Conservation (phyloP, 805 yeast genomes). For the Suhomyces kilbournensis region DNA sequence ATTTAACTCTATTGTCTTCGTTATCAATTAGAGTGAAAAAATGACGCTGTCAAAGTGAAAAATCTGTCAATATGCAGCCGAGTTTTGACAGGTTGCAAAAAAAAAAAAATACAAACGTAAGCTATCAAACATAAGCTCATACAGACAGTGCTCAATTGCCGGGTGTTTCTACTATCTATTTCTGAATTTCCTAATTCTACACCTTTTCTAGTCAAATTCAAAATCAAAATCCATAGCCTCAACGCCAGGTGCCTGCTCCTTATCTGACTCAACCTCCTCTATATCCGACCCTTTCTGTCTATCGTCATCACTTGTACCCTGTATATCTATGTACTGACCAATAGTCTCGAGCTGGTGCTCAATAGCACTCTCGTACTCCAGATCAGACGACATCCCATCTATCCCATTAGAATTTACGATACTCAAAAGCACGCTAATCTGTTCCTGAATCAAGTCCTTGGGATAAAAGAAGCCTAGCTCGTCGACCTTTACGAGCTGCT, state of each 20-base stretch:
- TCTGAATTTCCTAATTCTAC: too few species aligned
- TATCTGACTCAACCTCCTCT: not conserved
- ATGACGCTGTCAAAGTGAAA: not conserved
- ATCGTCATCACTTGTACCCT: not conserved
- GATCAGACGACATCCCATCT: not conserved
- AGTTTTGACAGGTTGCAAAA: not conserved
- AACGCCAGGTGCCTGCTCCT: not conserved
- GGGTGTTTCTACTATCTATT: too few species aligned
- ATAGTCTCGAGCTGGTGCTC: not conserved
- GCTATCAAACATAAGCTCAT: too few species aligned
- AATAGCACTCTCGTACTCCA: not conserved
- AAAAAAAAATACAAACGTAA: too few species aligned
- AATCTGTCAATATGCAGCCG: not conserved
- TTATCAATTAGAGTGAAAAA: not conserved
- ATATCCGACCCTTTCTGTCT: constrained; percentile 3
- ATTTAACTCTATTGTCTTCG: too few species aligned
- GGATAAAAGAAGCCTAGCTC: constrained; percentile 25
- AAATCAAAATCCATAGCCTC: constrained; percentile 22
- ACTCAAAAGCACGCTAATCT: not conserved
- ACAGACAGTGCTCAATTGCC: too few species aligned
- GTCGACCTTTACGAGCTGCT: constrained; percentile 17
- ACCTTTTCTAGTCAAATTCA: constrained; percentile 25
- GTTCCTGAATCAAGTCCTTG: constrained; percentile 13
- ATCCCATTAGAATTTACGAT: not conserved
- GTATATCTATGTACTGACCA: not conserved